phyloP scores from a whole-genome alignment of 768 basidiomycete species.

The Tulasnella sp. region DNA sequence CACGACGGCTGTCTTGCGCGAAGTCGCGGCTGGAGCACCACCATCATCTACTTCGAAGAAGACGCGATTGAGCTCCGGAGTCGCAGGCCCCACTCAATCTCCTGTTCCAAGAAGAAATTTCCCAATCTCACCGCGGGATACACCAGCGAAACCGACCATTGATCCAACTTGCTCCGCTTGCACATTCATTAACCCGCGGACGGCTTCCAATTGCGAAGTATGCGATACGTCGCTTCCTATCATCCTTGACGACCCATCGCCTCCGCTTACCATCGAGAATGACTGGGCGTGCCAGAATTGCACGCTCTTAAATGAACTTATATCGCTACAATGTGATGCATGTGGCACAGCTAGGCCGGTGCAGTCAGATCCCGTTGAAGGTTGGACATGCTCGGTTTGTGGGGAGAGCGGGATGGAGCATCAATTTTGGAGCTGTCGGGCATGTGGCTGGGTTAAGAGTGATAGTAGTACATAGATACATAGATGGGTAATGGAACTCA shows the following conservation, averaged over 20 bases:
- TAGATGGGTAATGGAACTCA: too few relatives aligned
- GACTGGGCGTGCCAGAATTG: slow-evolving; percentile 30
- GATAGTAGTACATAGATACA: too few relatives aligned
- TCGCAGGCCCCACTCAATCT: not conserved
- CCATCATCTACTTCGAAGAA: not conserved
- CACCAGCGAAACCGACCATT: not conserved
- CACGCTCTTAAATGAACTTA: slow-evolving; percentile 49
- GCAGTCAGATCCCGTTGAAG: slow-evolving; percentile 25
- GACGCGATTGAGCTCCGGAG: not conserved
- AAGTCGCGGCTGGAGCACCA: slow-evolving; percentile 2
- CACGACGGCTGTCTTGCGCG: slow-evolving; percentile 19
- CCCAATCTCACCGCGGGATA: too few relatives aligned
- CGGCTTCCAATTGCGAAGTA: slow-evolving; percentile 46
- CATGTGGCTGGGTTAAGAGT: slow-evolving; percentile 58
- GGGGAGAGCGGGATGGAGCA: slow-evolving; percentile 50
- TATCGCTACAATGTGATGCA: slow-evolving; percentile 46
- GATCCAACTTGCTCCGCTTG: slow-evolving; percentile 37
- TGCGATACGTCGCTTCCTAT: slow-evolving; percentile 32
- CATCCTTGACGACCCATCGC: not conserved
- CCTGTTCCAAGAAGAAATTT: not conserved
- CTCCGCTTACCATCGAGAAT: not conserved
- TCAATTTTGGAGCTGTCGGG: slow-evolving; percentile 62
- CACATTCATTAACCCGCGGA: slow-evolving; percentile 50
- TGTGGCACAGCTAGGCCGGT: slow-evolving; percentile 33
- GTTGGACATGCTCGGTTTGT: slow-evolving; percentile 59